Percentiles rank a stretch among this genome's conserved stretches.
Conservation (phyloP, 192 early-diverging fungal species). For the Backusella tarrabulga region DNA sequence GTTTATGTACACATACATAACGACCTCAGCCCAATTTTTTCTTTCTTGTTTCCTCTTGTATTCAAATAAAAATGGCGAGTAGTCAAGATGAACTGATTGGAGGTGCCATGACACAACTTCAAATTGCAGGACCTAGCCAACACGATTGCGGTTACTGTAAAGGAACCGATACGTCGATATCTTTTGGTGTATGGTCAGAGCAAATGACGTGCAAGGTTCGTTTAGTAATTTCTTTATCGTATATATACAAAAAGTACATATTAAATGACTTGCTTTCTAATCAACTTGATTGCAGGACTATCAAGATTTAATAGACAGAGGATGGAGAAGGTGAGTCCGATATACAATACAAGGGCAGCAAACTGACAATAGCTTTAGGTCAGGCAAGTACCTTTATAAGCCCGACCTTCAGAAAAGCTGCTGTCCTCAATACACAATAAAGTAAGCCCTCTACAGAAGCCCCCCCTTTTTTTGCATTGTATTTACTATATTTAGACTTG, state of each 20-base stretch:
- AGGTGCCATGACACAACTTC: not conserved
- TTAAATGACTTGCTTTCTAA: not conserved
- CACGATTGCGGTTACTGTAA: conserved; percentile 73
- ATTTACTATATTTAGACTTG: conserved; percentile 37
- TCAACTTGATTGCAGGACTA: conserved; percentile 42
- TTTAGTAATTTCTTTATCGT: conserved; percentile 21
- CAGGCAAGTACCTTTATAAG: conserved; percentile 74
- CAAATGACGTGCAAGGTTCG: conserved; percentile 38
- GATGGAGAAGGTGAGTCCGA: conserved; percentile 60
- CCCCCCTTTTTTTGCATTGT: not conserved
- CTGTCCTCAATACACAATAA: conserved; percentile 75
- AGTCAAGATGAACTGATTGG: not conserved
- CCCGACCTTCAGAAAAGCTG: conserved; percentile 64
- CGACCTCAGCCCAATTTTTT: not conserved
- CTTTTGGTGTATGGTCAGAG: conserved; percentile 65
- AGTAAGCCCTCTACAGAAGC: conserved; percentile 21
- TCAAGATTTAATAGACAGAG: conserved; percentile 67
- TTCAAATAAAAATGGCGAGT: not conserved
- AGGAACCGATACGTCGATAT: conserved; percentile 42
- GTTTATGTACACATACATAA: not conserved
- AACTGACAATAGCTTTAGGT: conserved; percentile 27
- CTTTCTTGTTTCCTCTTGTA: not conserved
- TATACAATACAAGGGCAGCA: no score
- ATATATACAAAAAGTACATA: not conserved
- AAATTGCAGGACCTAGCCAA: conserved; percentile 25